phyloP scores from a whole-genome alignment of 2,329 filamentous ascomycete species.

The Chaetomium globosum region DNA sequence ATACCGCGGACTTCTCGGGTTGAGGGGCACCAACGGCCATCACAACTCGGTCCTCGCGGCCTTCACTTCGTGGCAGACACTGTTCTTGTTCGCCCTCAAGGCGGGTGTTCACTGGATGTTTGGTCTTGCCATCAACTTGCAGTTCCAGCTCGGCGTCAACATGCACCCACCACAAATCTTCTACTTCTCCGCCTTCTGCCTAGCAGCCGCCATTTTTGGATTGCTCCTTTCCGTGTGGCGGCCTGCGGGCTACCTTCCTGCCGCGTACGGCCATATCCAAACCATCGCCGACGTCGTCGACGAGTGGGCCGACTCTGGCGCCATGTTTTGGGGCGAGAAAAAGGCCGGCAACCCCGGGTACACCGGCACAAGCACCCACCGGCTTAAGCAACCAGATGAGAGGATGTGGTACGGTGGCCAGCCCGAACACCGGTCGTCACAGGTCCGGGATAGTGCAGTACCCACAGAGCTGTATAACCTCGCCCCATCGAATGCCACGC shows the following conservation, averaged over 20 bases:
- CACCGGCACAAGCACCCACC: constrained; percentile 32
- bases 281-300: constrained; percentile 42
- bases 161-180: constrained; percentile 41
- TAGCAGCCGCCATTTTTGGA: constrained; percentile 38
- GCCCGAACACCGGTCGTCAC: constrained; percentile 9
- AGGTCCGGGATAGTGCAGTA: constrained; percentile 2
- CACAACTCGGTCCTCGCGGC: constrained; percentile 39
- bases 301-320: constrained; percentile 38
- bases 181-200: constrained; percentile 37
- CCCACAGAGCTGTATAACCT: constrained; percentile 20
- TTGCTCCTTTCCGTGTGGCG: constrained; percentile 34
- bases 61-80: constrained; percentile 39
- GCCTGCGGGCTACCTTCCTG: constrained; percentile 37
- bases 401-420: constrained; percentile 30
- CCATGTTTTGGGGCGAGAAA: constrained; percentile 40
- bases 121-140: constrained; percentile 39
- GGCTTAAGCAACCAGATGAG: constrained; percentile 24
- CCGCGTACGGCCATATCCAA: constrained; percentile 41
- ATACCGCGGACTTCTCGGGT: constrained; percentile 36
- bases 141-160: constrained; percentile 39
- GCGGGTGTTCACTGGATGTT: constrained; percentile 42
- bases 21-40: constrained; percentile 36
- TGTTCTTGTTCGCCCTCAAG: constrained; percentile 39
- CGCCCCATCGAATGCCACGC: background rate
- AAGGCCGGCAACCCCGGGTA: constrained; percentile 22